phyloP scores from a whole-genome alignment of 306 rosid species.

The Malus asiatica region DNA sequence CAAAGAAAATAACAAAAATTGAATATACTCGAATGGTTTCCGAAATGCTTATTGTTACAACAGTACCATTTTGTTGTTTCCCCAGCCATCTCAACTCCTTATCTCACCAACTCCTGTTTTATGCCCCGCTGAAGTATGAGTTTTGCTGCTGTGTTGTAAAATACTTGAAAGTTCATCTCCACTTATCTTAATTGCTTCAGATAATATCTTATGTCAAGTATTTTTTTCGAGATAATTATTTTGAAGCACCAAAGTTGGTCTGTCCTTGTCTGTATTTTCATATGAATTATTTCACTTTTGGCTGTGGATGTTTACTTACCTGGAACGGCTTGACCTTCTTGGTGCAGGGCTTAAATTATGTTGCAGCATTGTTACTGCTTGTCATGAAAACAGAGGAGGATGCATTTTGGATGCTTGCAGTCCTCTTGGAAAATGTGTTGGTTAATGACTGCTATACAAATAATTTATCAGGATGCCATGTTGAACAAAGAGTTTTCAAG shows the following conservation, averaged over 20 bases:
- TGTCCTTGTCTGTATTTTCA: not conserved
- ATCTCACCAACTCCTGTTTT: not conserved
- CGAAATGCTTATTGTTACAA: not conserved
- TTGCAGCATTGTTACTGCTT: conserved; percentile 87
- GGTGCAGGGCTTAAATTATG: conserved; percentile 90
- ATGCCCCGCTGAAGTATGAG: not conserved
- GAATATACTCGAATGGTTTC: not conserved
- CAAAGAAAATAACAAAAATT: not conserved
- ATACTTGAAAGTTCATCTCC: not conserved
- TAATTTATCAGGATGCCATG: conserved; percentile 97
- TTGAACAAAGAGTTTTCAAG: conserved; percentile 94
- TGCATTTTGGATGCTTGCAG: conserved; percentile 99
- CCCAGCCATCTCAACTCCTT: not conserved
- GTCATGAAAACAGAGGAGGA: conserved; percentile 99
- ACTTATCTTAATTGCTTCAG: not conserved
- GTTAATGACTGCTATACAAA: conserved; percentile 91
- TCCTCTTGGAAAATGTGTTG: conserved; percentile 83
- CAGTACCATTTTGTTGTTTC: not conserved
- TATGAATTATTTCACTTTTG: not conserved
- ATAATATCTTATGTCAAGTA: not conserved
- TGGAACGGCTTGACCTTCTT: conserved; percentile 15
- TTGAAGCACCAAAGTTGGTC: not conserved
- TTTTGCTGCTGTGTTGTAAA: not conserved
- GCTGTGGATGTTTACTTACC: not conserved
- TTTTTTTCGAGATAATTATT: not conserved